Evolutionary conservation across 441 rosid genomes (phyloP), one percentile per base, ranked within the genome.

Genomic region (Adansonia gregorii): DNA sequence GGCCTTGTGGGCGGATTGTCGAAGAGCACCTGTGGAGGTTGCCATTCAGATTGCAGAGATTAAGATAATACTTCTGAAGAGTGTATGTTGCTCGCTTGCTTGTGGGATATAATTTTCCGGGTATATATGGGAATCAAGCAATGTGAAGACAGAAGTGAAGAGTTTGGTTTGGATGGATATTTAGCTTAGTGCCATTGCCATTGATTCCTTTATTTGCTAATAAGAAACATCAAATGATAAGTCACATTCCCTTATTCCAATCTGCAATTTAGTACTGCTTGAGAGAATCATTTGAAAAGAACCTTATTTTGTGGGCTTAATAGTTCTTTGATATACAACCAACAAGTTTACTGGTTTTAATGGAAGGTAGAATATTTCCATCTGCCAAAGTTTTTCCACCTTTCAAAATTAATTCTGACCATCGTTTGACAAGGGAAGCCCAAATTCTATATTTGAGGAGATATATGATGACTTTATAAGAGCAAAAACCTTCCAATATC

Each of bases 1-100:
- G 17, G 79, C 73, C 64, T 68, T 83, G 76, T 51, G 55, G 45
- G n/a, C 59, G 6, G 19, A 7, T 41, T n/a, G 45, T 39, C 52
- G 5, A 24, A 69, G 11, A 49, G 59, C 7, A 66, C 12, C 52
- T 35, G 7, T 64, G 22, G 22, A 0, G 8, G 0, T 11, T 35
- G 17, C 22, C 69, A 65, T 48, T 2, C 0, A 39, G 8, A 24
- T 22, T 60, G 52, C 15, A 48, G 52, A 48, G 15, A 48, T 48
- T 48, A 48, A 48, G 52, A 10, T 3, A 48, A 48, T 48, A 27
- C 2, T 0, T 27, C 35, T 0, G 17, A 19, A 2, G 24, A 22
- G 3, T 27, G 35, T 27, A 1, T 27, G 35, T 27, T 27, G 35
- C 3, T 27, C 35, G 1, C 1, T 6, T 64, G 12, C 15, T 64